Percentiles rank a stretch among this genome's conserved stretches.
These are phyloP conservation scores for Eucalyptus brandiana DNA, from an alignment of 345 rosid genomes.

Conservation along the genomic window DNA sequence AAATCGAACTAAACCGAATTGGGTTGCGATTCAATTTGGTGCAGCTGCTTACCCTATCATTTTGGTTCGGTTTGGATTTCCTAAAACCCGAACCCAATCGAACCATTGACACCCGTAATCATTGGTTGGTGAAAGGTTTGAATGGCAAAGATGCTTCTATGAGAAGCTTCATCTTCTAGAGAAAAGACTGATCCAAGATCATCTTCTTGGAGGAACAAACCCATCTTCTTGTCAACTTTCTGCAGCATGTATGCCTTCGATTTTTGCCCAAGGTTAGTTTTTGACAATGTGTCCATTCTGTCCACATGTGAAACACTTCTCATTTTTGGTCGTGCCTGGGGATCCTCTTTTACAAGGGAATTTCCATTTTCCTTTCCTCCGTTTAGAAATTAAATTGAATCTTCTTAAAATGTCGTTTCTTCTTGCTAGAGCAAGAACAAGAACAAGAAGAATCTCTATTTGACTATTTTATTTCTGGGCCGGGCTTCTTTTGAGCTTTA, in stretches of 20 bases:
- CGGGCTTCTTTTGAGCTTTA: neutral
- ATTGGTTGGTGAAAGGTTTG: neutral
- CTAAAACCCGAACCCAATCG: too few relatives aligned
- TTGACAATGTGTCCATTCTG: neutral
- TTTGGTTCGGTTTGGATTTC: too few relatives aligned
- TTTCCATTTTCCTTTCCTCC: neutral
- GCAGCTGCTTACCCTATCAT: too few relatives aligned
- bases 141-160: neutral
- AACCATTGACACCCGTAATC: neutral
- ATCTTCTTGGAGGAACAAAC: neutral
- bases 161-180: neutral
- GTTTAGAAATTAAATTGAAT: neutral
- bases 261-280: neutral
- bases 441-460: neutral
- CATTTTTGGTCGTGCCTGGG: neutral
- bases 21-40: too few relatives aligned
- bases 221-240: neutral
- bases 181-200: neutral
- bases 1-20: too few relatives aligned
- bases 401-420: neutral
- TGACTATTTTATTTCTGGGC: neutral
- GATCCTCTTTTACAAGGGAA: neutral
- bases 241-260: neutral
- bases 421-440: neutral
- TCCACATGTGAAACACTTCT: neutral